These are phyloP conservation scores for Aspergillus heteromorphus DNA, from an alignment of 495 filamentous ascomycete genomes.

Conservation along the genomic window DNA sequence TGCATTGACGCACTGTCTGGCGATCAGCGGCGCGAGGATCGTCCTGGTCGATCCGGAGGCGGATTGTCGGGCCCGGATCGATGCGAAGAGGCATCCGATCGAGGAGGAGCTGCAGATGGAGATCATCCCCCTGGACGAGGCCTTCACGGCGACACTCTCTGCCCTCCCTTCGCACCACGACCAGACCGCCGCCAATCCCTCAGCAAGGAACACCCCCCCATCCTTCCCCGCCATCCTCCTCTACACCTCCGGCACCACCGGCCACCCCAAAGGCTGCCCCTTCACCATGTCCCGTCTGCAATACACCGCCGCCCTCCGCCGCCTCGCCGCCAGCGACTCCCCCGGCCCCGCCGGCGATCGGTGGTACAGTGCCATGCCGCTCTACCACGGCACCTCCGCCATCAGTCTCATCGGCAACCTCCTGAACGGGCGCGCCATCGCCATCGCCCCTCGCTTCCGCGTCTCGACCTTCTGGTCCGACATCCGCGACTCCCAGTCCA, in stretches of 20 bases:
- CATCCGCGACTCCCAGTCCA: slow-evolving; percentile 60
- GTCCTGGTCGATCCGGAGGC: slow-evolving; percentile 62
- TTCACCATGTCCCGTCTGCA: slow-evolving; percentile 44
- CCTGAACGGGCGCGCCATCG: slow-evolving; percentile 54
- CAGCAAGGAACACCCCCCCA: too few relatives aligned
- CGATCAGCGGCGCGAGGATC: slow-evolving; percentile 52
- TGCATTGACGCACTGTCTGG: slow-evolving; percentile 64
- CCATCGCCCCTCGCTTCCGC: slow-evolving; percentile 66
- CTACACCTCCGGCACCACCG: slow-evolving; percentile 69
- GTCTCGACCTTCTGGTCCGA: slow-evolving; percentile 71
- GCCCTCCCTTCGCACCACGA: too few relatives aligned
- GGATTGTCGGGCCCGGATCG: slow-evolving; percentile 49
- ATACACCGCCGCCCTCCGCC: slow-evolving; percentile 21
- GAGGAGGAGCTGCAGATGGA: slow-evolving; percentile 49
- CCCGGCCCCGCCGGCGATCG: slow-evolving; percentile 48
- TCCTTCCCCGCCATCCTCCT: slow-evolving; percentile 55
- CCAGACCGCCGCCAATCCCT: too few relatives aligned
- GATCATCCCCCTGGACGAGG: slow-evolving; percentile 45
- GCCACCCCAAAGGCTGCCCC: slow-evolving; percentile 56
- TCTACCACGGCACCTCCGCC: slow-evolving; percentile 73
- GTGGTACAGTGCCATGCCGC: slow-evolving; percentile 75
- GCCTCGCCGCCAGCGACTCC: slow-evolving; percentile 20
- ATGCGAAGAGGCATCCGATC: slow-evolving; percentile 43
- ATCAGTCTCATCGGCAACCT: slow-evolving; percentile 51
- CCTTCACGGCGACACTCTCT: too few relatives aligned